Base-by-base conservation (phyloP, 768 basidiomycete species). In the Asterophora lycoperdoides region DNA sequence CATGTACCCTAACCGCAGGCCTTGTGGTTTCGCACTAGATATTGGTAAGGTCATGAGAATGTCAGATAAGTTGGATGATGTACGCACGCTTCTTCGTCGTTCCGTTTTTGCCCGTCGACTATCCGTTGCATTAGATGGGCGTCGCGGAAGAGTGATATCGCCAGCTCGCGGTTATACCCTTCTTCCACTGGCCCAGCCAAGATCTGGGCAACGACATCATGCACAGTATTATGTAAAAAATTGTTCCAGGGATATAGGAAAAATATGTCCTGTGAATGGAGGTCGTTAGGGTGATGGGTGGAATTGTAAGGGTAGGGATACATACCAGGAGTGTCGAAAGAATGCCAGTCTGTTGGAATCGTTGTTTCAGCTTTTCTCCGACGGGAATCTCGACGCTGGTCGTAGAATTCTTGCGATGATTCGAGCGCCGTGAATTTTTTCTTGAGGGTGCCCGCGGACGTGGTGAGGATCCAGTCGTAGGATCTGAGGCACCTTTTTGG, bases 161-260 rank as follows among this genome's bases (percentile, higher is more conserved):
- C 83, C 28, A 98, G 76, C 56, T 93, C 86, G 48, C 90, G 81
- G 60, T 96, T 96, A 44, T 81, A 75, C 3, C 89, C 85, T n/a
- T 74, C 73, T 38, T 93, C 89, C 17, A 93, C 78, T 19, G 84
- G 80, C 11, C 93, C 94, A 1, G 89, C 94, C 47, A 99, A 76
- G 38, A 98, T 85, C 65, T 98, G 96, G 62, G 98, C 96, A 1
- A 98, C 75, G 49, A 96, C 73, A 64, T 99, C 96, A 62, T 98
- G 98, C 14, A 96, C 92, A 26, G 93, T 86, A 59, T 90, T 93
- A 64, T 99, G 96, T 26, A 98, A 69, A 65, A 98, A 98, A 63
- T 98, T 97, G 68, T 99, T 97, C 86, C 90, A 92, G 0, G 94
- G 93, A 60, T 86, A 96, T 52, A 88, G 85, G 63, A 97, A 97